Evolutionary conservation across 495 filamentous ascomycete genomes (phyloP).

Genomic region (Aspergillus sclerotioniger): DNA sequence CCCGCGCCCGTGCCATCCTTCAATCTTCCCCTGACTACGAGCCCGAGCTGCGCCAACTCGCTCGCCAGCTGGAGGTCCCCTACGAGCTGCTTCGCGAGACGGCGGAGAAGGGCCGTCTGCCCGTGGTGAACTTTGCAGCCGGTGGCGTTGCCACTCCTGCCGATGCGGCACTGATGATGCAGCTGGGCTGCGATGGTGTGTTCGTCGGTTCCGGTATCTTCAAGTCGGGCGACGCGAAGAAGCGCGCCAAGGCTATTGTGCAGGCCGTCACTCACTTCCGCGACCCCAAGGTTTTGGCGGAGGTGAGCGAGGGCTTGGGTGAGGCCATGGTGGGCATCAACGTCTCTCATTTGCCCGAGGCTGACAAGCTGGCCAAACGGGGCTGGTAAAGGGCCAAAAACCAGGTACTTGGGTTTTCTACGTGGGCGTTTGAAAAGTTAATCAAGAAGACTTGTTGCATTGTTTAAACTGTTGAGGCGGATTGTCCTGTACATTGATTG

Average conservation of each 20-base stretch:
- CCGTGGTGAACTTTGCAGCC: slow-evolving; percentile 98
- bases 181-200: slow-evolving; percentile 95
- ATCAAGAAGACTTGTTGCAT: not conserved
- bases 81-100: slow-evolving; percentile 79
- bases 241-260: slow-evolving; percentile 90
- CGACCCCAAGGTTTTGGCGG: slow-evolving; percentile 81
- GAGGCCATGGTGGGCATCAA: slow-evolving; percentile 97
- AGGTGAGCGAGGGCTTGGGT: slow-evolving; percentile 82
- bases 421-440: slow-evolving; percentile 23
- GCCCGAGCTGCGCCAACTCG: slow-evolving; percentile 71
- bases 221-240: slow-evolving; percentile 85
- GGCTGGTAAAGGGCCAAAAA: slow-evolving; percentile 68
- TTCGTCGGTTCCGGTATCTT: slow-evolving; percentile 98
- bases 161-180: slow-evolving; percentile 99
- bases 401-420: not conserved
- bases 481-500: not conserved
- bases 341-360: slow-evolving; percentile 66
- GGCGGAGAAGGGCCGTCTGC: slow-evolving; percentile 81
- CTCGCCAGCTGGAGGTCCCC: slow-evolving; percentile 76
- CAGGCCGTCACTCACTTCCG: slow-evolving; percentile 88
- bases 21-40: slow-evolving; percentile 60
- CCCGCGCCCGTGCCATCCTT: slow-evolving; percentile 63
- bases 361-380: slow-evolving; percentile 78
- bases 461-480: not conserved
- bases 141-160: slow-evolving; percentile 94